These are phyloP conservation scores for Mycena albidolilacea DNA, from an alignment of 768 basidiomycete genomes.

Conservation along the genomic window DNA sequence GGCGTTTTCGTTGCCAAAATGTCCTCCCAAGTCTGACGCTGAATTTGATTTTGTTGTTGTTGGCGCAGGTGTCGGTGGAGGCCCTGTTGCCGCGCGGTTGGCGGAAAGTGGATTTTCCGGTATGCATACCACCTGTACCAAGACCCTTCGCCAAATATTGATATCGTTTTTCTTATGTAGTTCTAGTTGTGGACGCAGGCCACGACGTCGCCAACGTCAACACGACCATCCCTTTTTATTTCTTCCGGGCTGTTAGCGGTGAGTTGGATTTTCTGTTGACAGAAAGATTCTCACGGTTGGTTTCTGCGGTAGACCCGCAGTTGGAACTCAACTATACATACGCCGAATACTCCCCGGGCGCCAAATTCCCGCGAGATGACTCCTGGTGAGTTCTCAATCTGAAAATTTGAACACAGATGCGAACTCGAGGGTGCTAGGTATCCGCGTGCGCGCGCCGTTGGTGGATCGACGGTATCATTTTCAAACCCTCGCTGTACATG, in stretches of 20 bases:
- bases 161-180: slow-evolving; percentile 23
- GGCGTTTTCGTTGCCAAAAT: not conserved
- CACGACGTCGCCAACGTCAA: slow-evolving; percentile 45
- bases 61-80: slow-evolving; percentile 47
- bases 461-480: slow-evolving; percentile 49
- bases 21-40: not conserved
- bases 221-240: slow-evolving; percentile 47
- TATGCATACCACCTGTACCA: not conserved
- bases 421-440: slow-evolving; percentile 40
- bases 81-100: slow-evolving; percentile 46
- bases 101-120: slow-evolving; percentile 46
- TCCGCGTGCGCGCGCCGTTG: slow-evolving; percentile 48
- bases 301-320: slow-evolving; percentile 41
- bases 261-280: not conserved
- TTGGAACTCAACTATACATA: slow-evolving; percentile 48
- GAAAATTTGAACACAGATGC: slow-evolving; percentile 13
- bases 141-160: not conserved
- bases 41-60: slow-evolving; percentile 48
- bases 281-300: not conserved
- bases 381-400: slow-evolving; percentile 42
- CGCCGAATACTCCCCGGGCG: slow-evolving; percentile 46
- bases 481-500: too few relatives aligned
- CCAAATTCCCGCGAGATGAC: slow-evolving; percentile 44
- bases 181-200: slow-evolving; percentile 48
- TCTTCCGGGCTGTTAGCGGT: slow-evolving; percentile 45